phyloP scores from a whole-genome alignment of 805 yeast genomes.

The Kurtzmaniella fragi region DNA sequence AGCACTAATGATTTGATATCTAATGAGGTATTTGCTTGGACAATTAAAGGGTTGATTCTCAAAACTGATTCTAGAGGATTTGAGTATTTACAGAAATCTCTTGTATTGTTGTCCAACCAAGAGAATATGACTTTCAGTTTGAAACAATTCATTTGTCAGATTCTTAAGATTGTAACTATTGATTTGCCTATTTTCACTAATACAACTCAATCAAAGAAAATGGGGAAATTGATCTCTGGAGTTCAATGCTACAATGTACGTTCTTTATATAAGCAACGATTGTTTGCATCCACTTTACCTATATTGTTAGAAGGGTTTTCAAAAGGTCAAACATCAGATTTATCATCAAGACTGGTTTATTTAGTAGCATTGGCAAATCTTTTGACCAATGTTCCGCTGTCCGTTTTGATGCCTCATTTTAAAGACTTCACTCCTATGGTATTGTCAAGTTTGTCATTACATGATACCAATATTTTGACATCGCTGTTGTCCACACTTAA shows the following conservation, averaged over 20 bases:
- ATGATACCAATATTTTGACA: slow-evolving; percentile 43
- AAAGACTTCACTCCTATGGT: slow-evolving; percentile 64
- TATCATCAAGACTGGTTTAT: slow-evolving; percentile 41
- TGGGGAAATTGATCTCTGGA: slow-evolving; percentile 32
- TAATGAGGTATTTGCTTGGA: slow-evolving; percentile 59
- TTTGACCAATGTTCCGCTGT: slow-evolving; percentile 58
- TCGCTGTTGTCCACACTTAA: slow-evolving; percentile 60
- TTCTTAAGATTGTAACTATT: slow-evolving; percentile 44
- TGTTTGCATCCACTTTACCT: slow-evolving; percentile 60
- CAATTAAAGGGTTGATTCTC: slow-evolving; percentile 63
- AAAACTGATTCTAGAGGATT: slow-evolving; percentile 43
- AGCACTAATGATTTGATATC: neutral
- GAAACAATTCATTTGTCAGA: too few species aligned
- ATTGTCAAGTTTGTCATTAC: slow-evolving; percentile 54
- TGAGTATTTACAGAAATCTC: slow-evolving; percentile 14
- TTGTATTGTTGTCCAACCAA: slow-evolving; percentile 21
- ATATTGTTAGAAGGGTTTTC: slow-evolving; percentile 47
- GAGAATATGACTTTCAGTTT: too few species aligned
- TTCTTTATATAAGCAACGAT: slow-evolving; percentile 72
- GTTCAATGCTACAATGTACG: slow-evolving; percentile 56
- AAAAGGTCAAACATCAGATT: slow-evolving; percentile 15
- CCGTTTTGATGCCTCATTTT: slow-evolving; percentile 62
- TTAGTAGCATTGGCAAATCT: slow-evolving; percentile 65
- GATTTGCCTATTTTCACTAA: slow-evolving; percentile 60
- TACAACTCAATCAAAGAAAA: slow-evolving; percentile 17